Conservation (phyloP, 1,139 yeast species). For the Ogataea hybrid region DNA sequence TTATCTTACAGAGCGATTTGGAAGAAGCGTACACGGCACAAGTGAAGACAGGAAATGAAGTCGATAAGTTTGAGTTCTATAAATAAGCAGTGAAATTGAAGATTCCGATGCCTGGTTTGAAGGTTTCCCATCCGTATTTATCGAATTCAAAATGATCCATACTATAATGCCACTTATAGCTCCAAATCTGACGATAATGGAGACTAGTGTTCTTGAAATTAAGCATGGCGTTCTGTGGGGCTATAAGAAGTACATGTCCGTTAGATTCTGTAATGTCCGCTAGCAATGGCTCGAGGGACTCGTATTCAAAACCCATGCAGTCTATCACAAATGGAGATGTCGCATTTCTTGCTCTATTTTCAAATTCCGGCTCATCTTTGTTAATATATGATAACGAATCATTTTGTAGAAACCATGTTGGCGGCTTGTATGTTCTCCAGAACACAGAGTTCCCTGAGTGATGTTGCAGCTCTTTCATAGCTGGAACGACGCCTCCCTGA, state of each 20-base stretch:
- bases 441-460: conserved; percentile 51
- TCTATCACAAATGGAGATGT: conserved; percentile 36
- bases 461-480: conserved; percentile 42
- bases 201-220: conserved; percentile 13
- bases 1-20: conserved; percentile 90
- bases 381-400: conserved; percentile 24
- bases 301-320: conserved; percentile 53
- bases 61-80: conserved; percentile 96
- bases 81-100: conserved; percentile 54
- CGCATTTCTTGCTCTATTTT: conserved; percentile 14
- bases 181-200: conserved; percentile 39
- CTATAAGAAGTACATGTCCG: conserved; percentile 19
- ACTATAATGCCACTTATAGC: conserved; percentile 51
- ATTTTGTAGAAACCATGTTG: conserved; percentile 66
- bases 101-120: conserved; percentile 60
- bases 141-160: conserved; percentile 64
- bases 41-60: conserved; percentile 93
- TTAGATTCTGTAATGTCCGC: conserved; percentile 12
- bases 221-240: conserved; percentile 28
- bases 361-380: conserved; percentile 28
- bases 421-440: conserved; percentile 97
- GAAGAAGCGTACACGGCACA: conserved; percentile 98
- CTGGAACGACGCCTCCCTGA: conserved; percentile 87
- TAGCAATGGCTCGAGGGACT: conserved; percentile 29
- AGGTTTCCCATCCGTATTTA: conserved; percentile 37